Percentiles rank a stretch among this genome's conserved stretches.
Evolutionary conservation across 2,329 filamentous ascomycete species (phyloP).

Genomic region (Arthroderma uncinatum): DNA sequence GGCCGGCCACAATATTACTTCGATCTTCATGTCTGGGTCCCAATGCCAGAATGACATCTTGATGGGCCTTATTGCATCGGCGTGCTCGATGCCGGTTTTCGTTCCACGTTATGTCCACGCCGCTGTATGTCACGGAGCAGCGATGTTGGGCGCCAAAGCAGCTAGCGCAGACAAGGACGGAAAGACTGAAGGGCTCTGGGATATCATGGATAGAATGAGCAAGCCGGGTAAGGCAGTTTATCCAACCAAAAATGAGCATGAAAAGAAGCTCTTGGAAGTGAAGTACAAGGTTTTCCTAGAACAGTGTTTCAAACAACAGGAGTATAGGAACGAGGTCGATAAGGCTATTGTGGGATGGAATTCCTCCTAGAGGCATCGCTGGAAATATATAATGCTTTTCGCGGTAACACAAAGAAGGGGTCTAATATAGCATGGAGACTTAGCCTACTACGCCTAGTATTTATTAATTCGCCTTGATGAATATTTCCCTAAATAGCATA

Average conservation of each 20-base stretch:
- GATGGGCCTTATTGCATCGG: conserved; percentile 82
- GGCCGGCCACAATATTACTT: conserved; percentile 73
- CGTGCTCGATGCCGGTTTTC: conserved; percentile 82
- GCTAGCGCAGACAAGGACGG: conserved; percentile 68
- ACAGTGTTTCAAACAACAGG: conserved; percentile 75
- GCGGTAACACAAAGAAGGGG: no score
- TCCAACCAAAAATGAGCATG: conserved; percentile 57
- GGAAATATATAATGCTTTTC: no score
- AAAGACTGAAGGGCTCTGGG: conserved; percentile 79
- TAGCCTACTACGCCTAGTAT: no score
- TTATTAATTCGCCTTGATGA: no score
- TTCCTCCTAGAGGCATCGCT: neutral
- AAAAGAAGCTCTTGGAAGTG: conserved; percentile 68
- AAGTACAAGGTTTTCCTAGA: conserved; percentile 97
- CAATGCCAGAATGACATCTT: conserved; percentile 93
- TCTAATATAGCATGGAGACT: no score
- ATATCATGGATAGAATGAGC: conserved; percentile 95
- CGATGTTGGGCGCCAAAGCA: conserved; percentile 97
- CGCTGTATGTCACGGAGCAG: conserved; percentile 93
- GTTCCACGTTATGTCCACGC: conserved; percentile 91
- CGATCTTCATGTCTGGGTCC: conserved; percentile 97
- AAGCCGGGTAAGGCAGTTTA: conserved; percentile 78
- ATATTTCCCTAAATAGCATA: no score
- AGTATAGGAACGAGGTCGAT: conserved; percentile 70
- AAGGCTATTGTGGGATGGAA: conserved; percentile 41